A percentile compares a stretch with the other conserved stretches of the same genome.
Evolutionary conservation across 352 stramenopile genomes (phyloP).

Genomic region (Pythium rhizo-oryzae): DNA sequence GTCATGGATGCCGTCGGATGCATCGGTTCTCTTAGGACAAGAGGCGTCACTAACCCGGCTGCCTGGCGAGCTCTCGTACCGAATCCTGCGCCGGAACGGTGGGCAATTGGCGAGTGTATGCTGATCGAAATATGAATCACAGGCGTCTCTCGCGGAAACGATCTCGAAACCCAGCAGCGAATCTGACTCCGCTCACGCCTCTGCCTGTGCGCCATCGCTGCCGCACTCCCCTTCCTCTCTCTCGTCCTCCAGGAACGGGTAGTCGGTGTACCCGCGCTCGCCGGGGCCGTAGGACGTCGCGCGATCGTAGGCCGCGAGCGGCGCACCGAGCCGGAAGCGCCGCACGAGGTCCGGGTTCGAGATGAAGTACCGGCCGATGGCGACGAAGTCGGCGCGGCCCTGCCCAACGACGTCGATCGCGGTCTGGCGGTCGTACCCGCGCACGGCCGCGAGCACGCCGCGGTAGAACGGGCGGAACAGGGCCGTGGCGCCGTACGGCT

Average conservation of each 20-base stretch:
- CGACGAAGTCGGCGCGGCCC: constrained; percentile 57
- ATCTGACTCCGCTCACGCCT: too few relatives aligned
- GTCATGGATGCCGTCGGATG: too few relatives aligned
- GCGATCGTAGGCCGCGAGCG: constrained; percentile 32
- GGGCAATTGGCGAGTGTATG: too few relatives aligned
- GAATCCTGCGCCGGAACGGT: too few relatives aligned
- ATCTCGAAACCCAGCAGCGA: too few relatives aligned
- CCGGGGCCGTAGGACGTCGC: constrained; percentile 28
- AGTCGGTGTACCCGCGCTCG: constrained; percentile 35
- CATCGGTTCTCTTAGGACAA: too few relatives aligned
- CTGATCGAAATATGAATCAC: too few relatives aligned
- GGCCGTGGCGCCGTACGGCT: constrained; percentile 30
- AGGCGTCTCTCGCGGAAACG: too few relatives aligned
- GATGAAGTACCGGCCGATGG: constrained; percentile 72
- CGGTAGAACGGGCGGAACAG: constrained; percentile 59
- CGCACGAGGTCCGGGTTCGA: constrained; percentile 73
- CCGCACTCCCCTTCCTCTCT: neutral
- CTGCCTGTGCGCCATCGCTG: too few relatives aligned
- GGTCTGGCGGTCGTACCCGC: constrained; percentile 52
- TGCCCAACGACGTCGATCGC: constrained; percentile 49
- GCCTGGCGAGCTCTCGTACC: too few relatives aligned
- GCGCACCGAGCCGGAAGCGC: constrained; percentile 35
- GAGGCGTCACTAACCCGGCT: too few relatives aligned
- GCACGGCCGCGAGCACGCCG: constrained; percentile 56
- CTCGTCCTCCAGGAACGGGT: constrained; percentile 22